These are phyloP conservation scores for Puccinia triticina DNA, from an alignment of 1,284 basidiomycete genomes.

Conservation along the genomic window DNA sequence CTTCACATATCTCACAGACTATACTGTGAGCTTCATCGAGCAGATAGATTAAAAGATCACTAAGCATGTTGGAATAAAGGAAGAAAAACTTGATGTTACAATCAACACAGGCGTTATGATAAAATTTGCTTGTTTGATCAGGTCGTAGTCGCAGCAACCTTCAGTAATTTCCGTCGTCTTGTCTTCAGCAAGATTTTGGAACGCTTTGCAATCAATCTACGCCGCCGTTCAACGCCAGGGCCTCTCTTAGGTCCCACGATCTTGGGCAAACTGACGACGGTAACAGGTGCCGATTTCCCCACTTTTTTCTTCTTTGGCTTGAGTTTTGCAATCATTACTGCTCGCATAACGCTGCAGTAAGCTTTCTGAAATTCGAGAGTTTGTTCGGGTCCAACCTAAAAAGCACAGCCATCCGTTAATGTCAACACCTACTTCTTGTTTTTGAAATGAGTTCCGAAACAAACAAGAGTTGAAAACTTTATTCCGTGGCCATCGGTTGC, in stretches of 20 bases:
- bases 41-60: no score
- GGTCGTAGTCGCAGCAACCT: not conserved
- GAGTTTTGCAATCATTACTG: not conserved
- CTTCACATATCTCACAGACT: no score
- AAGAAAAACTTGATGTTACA: no score
- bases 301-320: constrained; percentile 35
- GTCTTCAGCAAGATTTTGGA: not conserved
- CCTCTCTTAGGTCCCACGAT: constrained; percentile 29
- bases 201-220: constrained; percentile 13
- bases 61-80: no score
- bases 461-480: constrained; percentile 22
- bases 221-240: constrained; percentile 14
- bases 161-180: not conserved
- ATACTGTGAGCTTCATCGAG: no score
- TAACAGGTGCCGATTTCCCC: not conserved
- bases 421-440: no score
- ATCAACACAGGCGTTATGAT: no score
- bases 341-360: not conserved
- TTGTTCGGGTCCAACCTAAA: constrained; percentile 7
- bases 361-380: constrained; percentile 1
- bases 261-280: constrained; percentile 1
- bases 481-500: constrained; percentile 29
- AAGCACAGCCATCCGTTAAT: no score
- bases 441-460: not conserved
- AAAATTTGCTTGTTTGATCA: no score